phyloP scores from a whole-genome alignment of 1,284 basidiomycete species.

The Amylostereum areolatum region DNA sequence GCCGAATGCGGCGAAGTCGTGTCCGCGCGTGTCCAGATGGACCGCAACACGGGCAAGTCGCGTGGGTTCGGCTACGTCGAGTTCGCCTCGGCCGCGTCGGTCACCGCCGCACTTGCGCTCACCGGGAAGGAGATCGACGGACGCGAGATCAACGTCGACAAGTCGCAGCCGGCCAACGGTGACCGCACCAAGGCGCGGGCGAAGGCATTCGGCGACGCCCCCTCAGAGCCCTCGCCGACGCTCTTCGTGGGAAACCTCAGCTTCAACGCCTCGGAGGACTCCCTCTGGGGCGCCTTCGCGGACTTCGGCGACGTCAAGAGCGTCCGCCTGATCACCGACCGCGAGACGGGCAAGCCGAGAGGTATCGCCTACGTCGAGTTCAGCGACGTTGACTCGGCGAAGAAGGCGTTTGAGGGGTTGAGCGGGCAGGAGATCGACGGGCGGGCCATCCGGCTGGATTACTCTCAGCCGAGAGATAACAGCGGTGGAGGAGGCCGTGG shows the following conservation, averaged over 20 bases:
- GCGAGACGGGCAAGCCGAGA: constrained; percentile 87
- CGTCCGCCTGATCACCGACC: constrained; percentile 90
- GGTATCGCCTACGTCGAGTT: constrained; percentile 99
- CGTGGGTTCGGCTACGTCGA: constrained; percentile 96
- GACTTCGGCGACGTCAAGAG: constrained; percentile 87
- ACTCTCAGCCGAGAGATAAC: constrained; percentile 77
- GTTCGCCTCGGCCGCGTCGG: constrained; percentile 73
- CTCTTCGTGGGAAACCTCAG: constrained; percentile 92
- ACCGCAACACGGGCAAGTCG: constrained; percentile 83
- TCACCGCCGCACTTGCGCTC: constrained; percentile 73
- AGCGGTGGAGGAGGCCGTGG: constrained; percentile 48
- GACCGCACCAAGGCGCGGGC: constrained; percentile 51
- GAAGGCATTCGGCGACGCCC: constrained; percentile 69
- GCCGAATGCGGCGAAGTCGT: constrained; percentile 84
- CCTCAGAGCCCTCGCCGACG: constrained; percentile 68
- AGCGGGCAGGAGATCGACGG: constrained; percentile 82
- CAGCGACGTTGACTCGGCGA: constrained; percentile 73
- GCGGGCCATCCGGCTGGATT: constrained; percentile 82
- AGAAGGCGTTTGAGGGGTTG: constrained; percentile 72
- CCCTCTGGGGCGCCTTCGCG: constrained; percentile 88
- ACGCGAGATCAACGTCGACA: constrained; percentile 84
- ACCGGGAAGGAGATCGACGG: constrained; percentile 90
- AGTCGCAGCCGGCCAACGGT: constrained; percentile 51
- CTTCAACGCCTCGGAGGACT: constrained; percentile 79
- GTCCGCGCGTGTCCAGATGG: constrained; percentile 85